phyloP scores from a whole-genome alignment of 2,329 filamentous ascomycete species.

The Fonsecaea erecta region DNA sequence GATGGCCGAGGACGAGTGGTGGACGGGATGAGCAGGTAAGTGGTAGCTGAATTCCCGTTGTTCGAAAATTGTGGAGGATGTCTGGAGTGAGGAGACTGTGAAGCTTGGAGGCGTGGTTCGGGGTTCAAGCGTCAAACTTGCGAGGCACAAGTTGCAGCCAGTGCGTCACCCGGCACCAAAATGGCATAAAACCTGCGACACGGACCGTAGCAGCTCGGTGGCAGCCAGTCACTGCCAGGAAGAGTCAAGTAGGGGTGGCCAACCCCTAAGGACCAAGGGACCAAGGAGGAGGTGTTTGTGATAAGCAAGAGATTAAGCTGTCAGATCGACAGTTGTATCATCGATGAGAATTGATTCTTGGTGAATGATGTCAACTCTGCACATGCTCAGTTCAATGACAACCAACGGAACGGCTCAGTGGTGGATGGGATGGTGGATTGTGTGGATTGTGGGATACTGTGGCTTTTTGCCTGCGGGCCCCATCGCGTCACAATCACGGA shows the following conservation, averaged over 20 bases:
- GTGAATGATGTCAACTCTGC: constrained; percentile 12
- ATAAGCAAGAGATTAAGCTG: constrained; percentile 1
- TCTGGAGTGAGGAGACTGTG: constrained; percentile 5
- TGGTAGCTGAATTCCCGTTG: background rate
- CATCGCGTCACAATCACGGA: background rate
- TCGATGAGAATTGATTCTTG: constrained; percentile 13
- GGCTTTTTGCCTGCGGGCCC: background rate
- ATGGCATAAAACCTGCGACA: constrained; percentile 17
- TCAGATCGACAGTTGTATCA: constrained; percentile 13
- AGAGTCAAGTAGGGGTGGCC: background rate
- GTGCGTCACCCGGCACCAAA: constrained; percentile 20
- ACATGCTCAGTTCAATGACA: background rate
- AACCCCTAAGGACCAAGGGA: background rate
- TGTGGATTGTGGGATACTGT: background rate
- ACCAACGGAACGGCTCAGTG: background rate
- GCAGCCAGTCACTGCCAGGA: constrained; percentile 5
- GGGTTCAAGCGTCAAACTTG: constrained; percentile 3
- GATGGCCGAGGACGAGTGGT: constrained; percentile 15
- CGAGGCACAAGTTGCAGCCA: constrained; percentile 15
- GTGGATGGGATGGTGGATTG: constrained; percentile 1
- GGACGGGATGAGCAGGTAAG: constrained; percentile 14
- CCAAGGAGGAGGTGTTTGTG: background rate
- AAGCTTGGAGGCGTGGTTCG: background rate
- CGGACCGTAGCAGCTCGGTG: background rate
- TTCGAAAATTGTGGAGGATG: constrained; percentile 18